phyloP scores from a whole-genome alignment of 2,329 filamentous ascomycete species.

The Fusarium multiceps region DNA sequence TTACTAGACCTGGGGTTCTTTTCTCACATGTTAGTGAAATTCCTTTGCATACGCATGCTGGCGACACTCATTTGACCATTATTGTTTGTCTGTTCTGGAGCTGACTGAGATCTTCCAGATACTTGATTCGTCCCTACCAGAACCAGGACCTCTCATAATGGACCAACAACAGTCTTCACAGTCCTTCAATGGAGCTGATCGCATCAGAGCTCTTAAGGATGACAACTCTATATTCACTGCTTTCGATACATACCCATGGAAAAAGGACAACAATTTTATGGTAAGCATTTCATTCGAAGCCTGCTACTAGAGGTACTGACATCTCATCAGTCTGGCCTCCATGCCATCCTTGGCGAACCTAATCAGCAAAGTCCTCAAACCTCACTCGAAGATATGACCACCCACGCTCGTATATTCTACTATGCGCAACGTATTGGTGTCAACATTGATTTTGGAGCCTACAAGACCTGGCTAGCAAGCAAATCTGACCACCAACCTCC shows the following conservation, averaged over 20 bases:
- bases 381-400: conserved; percentile 68
- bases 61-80: background rate
- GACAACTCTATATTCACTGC: conserved; percentile 64
- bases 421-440: conserved; percentile 63
- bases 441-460: conserved; percentile 72
- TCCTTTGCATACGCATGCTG: conserved; percentile 10
- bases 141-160: conserved; percentile 10
- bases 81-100: background rate
- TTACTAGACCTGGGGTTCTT: conserved; percentile 14
- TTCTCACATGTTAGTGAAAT: conserved; percentile 43
- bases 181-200: conserved; percentile 48
- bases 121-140: background rate
- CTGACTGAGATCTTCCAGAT: conserved; percentile 8
- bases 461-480: conserved; percentile 70
- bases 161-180: conserved; percentile 33
- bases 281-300: conserved; percentile 51
- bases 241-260: conserved; percentile 75
- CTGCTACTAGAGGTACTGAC: background rate
- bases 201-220: conserved; percentile 55
- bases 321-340: conserved; percentile 63
- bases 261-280: conserved; percentile 74
- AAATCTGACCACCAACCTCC: conserved; percentile 51
- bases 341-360: conserved; percentile 71
- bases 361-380: conserved; percentile 55
- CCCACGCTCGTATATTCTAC: conserved; percentile 76